A percentile compares a stretch with the other conserved stretches of the same genome.
Evolutionary conservation across 129 eudicot genomes (phyloP).

Genomic region (Flaveria ramosissima): DNA sequence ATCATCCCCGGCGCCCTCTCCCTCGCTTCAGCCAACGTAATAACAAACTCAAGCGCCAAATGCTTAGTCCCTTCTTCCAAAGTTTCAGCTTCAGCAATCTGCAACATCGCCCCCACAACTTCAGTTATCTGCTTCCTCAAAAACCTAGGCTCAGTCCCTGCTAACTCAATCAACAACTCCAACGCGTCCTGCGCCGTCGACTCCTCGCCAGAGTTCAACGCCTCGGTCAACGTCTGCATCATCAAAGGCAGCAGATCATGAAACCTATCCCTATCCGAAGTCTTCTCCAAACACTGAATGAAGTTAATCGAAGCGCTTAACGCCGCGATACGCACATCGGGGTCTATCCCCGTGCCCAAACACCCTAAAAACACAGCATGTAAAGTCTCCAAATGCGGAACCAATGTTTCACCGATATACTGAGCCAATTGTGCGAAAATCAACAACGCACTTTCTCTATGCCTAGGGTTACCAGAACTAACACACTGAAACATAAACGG

Average conservation of each 20-base stretch:
- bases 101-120: constrained; percentile 86
- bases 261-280: constrained; percentile 72
- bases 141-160: constrained; percentile 93
- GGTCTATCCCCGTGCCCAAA: constrained; percentile 47
- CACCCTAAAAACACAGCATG: constrained; percentile 64
- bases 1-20: constrained; percentile 89
- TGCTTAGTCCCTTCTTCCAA: constrained; percentile 82
- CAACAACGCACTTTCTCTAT: constrained; percentile 70
- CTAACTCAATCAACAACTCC: constrained; percentile 82
- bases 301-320: constrained; percentile 74
- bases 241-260: constrained; percentile 82
- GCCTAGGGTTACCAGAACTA: constrained; percentile 46
- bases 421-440: constrained; percentile 88
- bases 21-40: constrained; percentile 72
- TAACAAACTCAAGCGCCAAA: constrained; percentile 74
- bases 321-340: constrained; percentile 78
- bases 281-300: constrained; percentile 73
- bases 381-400: constrained; percentile 61
- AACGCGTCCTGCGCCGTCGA: constrained; percentile 88
- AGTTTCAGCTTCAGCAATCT: constrained; percentile 81
- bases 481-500: constrained; percentile 94
- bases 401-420: constrained; percentile 63
- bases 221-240: constrained; percentile 90
- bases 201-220: constrained; percentile 66
- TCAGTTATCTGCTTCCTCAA: constrained; percentile 76